Evolutionary conservation across 192 early-diverging fungal genomes (phyloP).

Genomic region (Dispira parvispora): DNA sequence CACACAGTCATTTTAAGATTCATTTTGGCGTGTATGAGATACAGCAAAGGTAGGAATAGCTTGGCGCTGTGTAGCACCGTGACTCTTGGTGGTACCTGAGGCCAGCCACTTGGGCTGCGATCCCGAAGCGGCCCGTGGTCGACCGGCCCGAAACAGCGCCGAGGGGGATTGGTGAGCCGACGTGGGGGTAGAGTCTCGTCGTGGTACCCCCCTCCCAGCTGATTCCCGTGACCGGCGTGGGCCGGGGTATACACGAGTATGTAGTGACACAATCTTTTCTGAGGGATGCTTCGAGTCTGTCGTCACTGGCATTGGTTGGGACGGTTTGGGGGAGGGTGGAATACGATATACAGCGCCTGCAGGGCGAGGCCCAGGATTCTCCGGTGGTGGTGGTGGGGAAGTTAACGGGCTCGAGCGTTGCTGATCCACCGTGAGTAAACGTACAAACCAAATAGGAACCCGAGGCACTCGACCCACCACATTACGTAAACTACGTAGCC

Average conservation of each 20-base stretch:
- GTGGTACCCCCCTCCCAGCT: neutral
- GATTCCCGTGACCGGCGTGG: neutral
- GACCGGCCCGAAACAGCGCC: no score
- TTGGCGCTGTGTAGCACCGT: neutral
- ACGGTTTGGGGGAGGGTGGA: neutral
- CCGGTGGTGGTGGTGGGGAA: neutral
- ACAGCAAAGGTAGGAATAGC: conserved; percentile 12
- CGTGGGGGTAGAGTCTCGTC: neutral
- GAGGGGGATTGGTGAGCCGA: neutral
- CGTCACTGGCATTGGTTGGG: neutral
- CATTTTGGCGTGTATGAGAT: no score
- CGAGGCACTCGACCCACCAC: conserved; percentile 7
- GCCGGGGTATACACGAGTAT: no score
- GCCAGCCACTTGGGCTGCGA: neutral
- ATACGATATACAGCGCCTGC: neutral
- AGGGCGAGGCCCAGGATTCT: neutral
- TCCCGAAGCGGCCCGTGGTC: no score
- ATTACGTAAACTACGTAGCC: neutral
- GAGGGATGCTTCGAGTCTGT: neutral
- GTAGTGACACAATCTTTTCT: neutral
- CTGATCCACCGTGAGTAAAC: conserved; percentile 6
- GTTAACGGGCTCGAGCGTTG: neutral
- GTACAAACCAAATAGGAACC: conserved; percentile 11
- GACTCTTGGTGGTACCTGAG: neutral
- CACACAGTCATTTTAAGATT: no score